Evolutionary conservation across 768 basidiomycete species (phyloP).

Genomic region (Lactifluus hygrophoroides): DNA sequence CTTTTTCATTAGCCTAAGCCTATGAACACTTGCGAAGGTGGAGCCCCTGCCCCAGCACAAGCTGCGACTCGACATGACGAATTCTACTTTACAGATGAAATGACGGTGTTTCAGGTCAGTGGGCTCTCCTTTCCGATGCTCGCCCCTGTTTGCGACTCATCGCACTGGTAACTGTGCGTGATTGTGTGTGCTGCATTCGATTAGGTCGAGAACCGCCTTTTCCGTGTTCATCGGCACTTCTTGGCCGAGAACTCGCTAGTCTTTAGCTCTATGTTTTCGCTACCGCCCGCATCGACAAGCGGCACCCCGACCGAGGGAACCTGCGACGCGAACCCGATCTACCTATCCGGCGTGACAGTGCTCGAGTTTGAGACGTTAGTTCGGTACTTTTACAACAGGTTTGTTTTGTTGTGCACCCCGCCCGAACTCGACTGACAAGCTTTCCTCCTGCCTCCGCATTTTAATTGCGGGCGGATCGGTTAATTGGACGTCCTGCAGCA

Average conservation of each 20-base stretch:
- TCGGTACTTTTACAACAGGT: constrained; percentile 8
- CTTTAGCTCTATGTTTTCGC: constrained; percentile 10
- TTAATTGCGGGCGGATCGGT: neutral
- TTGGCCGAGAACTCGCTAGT: constrained; percentile 11
- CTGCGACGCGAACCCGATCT: constrained; percentile 9
- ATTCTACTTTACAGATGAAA: constrained; percentile 17
- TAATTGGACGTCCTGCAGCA: neutral
- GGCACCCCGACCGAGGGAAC: neutral
- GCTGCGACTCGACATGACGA: constrained; percentile 2
- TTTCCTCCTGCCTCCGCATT: neutral
- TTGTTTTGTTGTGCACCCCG: no score
- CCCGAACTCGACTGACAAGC: neutral
- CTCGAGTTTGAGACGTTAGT: constrained; percentile 15
- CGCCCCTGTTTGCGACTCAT: neutral
- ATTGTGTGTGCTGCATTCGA: no score
- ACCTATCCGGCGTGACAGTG: constrained; percentile 6
- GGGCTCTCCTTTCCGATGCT: neutral
- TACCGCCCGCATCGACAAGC: neutral
- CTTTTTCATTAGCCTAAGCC: neutral
- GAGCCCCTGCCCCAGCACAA: neutral
- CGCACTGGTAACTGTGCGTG: neutral
- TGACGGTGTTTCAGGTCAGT: constrained; percentile 16
- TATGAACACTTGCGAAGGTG: no score
- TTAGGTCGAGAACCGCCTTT: constrained; percentile 14
- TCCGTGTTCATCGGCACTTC: constrained; percentile 16